These are phyloP conservation scores for Trichoderma gracile DNA, from an alignment of 2,329 filamentous ascomycete species.

Conservation along the genomic window DNA sequence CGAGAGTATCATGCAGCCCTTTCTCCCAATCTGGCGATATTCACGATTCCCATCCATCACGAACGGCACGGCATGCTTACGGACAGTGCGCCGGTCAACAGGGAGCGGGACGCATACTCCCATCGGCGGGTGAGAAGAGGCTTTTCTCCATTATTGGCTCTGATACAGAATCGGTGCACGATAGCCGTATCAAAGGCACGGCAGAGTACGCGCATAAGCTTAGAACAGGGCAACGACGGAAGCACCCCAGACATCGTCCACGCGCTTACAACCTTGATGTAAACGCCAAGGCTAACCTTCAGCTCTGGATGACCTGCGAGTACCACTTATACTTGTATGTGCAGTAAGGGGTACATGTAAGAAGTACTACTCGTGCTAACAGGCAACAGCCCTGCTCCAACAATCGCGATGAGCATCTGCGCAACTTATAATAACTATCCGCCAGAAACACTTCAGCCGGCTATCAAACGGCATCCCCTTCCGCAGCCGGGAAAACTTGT, in stretches of 20 bases:
- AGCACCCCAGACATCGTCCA: slow-evolving; percentile 10
- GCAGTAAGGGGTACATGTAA: not conserved
- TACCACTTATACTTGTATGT: too few relatives aligned
- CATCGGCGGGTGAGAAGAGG: not conserved
- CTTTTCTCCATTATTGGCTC: too few relatives aligned
- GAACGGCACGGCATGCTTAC: too few relatives aligned
- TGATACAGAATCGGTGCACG: not conserved
- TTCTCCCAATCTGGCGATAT: not conserved
- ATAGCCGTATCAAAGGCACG: not conserved
- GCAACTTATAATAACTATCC: too few relatives aligned
- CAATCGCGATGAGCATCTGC: not conserved
- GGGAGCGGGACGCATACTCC: not conserved
- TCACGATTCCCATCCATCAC: too few relatives aligned
- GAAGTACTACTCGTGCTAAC: not conserved
- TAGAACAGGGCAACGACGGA: not conserved
- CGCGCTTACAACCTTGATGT: slow-evolving; percentile 12
- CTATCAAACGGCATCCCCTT: not conserved
- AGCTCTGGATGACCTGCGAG: not conserved
- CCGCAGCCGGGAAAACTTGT: not conserved
- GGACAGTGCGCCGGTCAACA: not conserved
- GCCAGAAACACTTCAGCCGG: too few relatives aligned
- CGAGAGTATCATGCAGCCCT: not conserved
- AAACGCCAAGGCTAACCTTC: slow-evolving; percentile 12
- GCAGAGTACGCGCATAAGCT: not conserved
- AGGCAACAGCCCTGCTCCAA: slow-evolving; percentile 2